Conservation (phyloP, 2,329 filamentous ascomycete genomes). For the Claviceps africana region DNA sequence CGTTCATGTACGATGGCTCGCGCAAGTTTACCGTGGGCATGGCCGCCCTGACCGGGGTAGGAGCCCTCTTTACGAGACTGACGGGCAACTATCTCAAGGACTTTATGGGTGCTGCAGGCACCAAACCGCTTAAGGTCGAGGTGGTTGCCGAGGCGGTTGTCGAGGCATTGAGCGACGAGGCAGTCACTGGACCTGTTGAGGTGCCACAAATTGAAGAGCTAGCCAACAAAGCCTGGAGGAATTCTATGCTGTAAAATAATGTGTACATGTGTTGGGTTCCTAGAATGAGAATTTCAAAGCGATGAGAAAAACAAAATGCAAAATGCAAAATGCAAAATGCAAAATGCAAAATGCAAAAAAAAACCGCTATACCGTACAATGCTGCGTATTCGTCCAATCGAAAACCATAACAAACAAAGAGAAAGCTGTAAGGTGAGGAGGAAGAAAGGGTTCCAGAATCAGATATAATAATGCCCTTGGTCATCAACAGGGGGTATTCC, state of each 20-base stretch:
- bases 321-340: slow-evolving; percentile 1
- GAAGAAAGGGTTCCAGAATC: not conserved
- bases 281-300: not conserved
- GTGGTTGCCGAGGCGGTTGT: slow-evolving; percentile 79
- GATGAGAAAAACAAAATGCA: no score
- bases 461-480: no score
- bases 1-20: slow-evolving; percentile 79
- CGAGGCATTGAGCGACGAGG: slow-evolving; percentile 66
- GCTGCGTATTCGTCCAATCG: not conserved
- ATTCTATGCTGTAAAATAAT: slow-evolving; percentile 59
- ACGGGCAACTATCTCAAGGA: slow-evolving; percentile 62
- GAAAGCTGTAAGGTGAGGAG: no score
- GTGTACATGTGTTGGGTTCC: not conserved
- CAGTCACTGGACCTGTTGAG: slow-evolving; percentile 61
- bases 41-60: slow-evolving; percentile 62
- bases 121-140: slow-evolving; percentile 80
- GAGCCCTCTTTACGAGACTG: slow-evolving; percentile 61
- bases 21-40: slow-evolving; percentile 73
- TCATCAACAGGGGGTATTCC: not conserved
- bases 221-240: slow-evolving; percentile 74
- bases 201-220: slow-evolving; percentile 67
- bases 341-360: no score
- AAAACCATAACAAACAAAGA: not conserved
- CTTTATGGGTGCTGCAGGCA: slow-evolving; percentile 68
- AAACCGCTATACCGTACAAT: slow-evolving; percentile 21